These are phyloP conservation scores for Alternaria dauci DNA, from an alignment of 2,329 filamentous ascomycete species.

Conservation along the genomic window DNA sequence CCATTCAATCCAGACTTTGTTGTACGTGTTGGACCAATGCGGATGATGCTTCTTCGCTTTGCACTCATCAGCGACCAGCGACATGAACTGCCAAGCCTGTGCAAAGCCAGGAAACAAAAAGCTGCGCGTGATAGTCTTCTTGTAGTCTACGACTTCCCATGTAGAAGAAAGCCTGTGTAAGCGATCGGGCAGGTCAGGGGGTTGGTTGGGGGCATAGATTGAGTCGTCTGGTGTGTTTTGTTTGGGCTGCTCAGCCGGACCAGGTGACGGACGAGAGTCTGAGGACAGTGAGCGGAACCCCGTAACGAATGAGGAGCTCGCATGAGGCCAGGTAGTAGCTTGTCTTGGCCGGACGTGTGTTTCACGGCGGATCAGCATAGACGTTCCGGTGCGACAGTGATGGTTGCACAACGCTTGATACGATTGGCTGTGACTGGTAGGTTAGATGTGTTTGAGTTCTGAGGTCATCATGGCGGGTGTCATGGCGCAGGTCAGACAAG, in stretches of 20 bases:
- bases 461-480: constrained; percentile 35
- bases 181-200: constrained; percentile 38
- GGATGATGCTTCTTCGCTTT: constrained; percentile 46
- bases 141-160: constrained; percentile 37
- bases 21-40: constrained; percentile 47
- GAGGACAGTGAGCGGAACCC: constrained; percentile 5
- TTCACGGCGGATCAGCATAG: constrained; percentile 6
- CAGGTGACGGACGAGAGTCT: constrained; percentile 3
- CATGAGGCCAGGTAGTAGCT: background rate
- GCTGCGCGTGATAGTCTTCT: constrained; percentile 37
- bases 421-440: constrained; percentile 20
- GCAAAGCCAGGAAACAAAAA: constrained; percentile 43
- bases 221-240: constrained; percentile 17
- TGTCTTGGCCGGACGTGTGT: background rate
- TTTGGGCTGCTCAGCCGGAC: constrained; percentile 1
- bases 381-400: constrained; percentile 20
- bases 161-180: constrained; percentile 28
- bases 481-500: constrained; percentile 21
- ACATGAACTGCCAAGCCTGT: constrained; percentile 48
- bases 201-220: constrained; percentile 41
- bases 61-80: constrained; percentile 44
- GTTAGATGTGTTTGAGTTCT: constrained; percentile 37
- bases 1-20: constrained; percentile 46
- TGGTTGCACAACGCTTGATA: constrained; percentile 14
- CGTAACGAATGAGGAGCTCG: background rate